Percentiles rank a stretch among this genome's conserved stretches.
These are phyloP conservation scores for Pseudomonodictys pantanalensis DNA, from an alignment of 495 filamentous ascomycete species.

Conservation along the genomic window DNA sequence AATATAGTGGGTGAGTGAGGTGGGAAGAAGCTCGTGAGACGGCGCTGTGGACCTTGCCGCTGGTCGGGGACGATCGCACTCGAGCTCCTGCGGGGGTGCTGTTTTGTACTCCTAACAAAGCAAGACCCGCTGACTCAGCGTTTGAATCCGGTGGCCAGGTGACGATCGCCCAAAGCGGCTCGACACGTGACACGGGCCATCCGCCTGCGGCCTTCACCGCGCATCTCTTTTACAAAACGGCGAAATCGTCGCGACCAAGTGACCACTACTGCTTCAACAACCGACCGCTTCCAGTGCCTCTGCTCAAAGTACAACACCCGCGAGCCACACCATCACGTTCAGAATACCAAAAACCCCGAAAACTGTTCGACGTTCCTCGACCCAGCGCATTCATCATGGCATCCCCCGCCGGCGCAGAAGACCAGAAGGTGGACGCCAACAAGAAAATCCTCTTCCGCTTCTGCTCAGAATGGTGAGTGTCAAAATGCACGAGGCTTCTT, in stretches of 20 bases:
- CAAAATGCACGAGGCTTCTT: not conserved
- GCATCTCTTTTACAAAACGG: not conserved
- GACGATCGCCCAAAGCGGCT: not conserved
- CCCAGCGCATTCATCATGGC: slow-evolving; percentile 22
- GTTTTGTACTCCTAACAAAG: not conserved
- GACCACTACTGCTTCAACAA: not conserved
- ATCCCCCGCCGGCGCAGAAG: slow-evolving; percentile 49
- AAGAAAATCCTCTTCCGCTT: slow-evolving; percentile 93
- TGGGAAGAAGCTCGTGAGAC: not conserved
- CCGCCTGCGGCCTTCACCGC: too few relatives aligned
- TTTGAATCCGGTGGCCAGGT: too few relatives aligned
- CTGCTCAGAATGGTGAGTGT: slow-evolving; percentile 83
- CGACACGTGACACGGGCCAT: not conserved
- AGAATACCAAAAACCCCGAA: not conserved
- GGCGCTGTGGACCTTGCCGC: not conserved
- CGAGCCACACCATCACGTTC: not conserved
- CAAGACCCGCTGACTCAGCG: not conserved
- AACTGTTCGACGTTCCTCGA: not conserved
- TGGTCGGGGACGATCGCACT: not conserved
- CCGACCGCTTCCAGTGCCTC: not conserved
- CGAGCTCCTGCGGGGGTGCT: not conserved
- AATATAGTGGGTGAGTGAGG: not conserved
- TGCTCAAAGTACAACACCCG: not conserved
- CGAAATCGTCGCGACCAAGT: not conserved
- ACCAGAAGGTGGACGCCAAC: slow-evolving; percentile 39